Evolutionary conservation across 129 eudicot genomes (phyloP), one percentile per base, ranked within the genome.

Genomic region (Pulicaria dysenterica): DNA sequence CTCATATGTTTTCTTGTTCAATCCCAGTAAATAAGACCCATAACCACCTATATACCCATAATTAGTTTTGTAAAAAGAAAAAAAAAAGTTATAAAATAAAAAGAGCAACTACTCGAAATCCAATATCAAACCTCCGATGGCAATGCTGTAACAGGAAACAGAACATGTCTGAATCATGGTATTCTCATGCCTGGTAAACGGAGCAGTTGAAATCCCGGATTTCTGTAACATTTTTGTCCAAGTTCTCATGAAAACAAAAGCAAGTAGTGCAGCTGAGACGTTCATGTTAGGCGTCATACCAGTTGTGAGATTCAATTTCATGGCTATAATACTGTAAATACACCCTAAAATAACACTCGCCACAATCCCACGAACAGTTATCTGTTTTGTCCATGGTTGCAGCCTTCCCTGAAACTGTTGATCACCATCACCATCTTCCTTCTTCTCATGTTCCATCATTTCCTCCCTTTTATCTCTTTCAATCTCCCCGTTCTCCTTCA

Each of bases 141-240:
- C 90, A 67, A 91, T 87, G 78, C 90, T 82, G 69, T 88, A 92
- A 63, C 92, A 89, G 8, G 98, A 96, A 69, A 92, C 97, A 0
- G 91, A 81, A 84, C 87, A 87, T 16, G 96, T 88, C 60, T 86
- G 98, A 12, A 92, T 87, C 92, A 89, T 87, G 15, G 96, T 89
- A 50, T 92, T 92, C 81, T 92, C 98, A 47, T 92, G 96, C n/a
- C 83, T 74, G 2, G 98, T 89, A 47, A 89, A 92, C 3, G 96
- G 98, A 37, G 61, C 67, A 1, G 83, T 62, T 19, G 80, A 73
- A 11, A 92, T 41, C 41, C 98, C 98, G 2, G 73, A 31, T 54
- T 81, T 86, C 8, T 75, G 74, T 14, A 85, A 72, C 75, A 87
- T n/a, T 76, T 92, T 92, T 10, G 83, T 92, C 96, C 96, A 92